Conservation (phyloP, 1,284 basidiomycete genomes). For the Boletus sp. region DNA sequence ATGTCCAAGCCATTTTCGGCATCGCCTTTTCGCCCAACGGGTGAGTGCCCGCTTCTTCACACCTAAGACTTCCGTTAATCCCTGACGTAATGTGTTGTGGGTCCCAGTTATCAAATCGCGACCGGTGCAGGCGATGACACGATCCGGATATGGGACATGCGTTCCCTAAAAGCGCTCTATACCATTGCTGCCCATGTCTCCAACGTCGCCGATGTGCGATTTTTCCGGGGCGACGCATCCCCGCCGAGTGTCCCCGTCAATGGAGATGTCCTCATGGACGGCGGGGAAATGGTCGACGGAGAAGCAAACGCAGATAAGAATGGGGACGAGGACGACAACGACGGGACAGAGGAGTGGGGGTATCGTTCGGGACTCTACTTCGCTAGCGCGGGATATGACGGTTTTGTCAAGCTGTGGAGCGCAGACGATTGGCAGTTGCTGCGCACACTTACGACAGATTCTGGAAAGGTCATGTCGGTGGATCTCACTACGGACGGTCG, state of each 20-base stretch:
- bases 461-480: conserved; percentile 97
- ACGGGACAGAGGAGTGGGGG: conserved; percentile 53
- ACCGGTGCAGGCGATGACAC: conserved; percentile 97
- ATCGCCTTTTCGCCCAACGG: conserved; percentile 96
- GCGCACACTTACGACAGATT: conserved; percentile 85
- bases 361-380: conserved; percentile 89
- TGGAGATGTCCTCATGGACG: conserved; percentile 38
- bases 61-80: no score
- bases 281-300: conserved; percentile 16
- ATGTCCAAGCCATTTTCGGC: conserved; percentile 89
- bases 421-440: conserved; percentile 97
- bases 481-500: conserved; percentile 83
- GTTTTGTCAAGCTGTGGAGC: conserved; percentile 93
- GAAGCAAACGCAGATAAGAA: conserved; percentile 27
- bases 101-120: conserved; percentile 85
- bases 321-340: conserved; percentile 28
- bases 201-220: conserved; percentile 92
- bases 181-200: conserved; percentile 96
- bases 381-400: conserved; percentile 92
- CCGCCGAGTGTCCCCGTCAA: conserved; percentile 30
- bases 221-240: conserved; percentile 67
- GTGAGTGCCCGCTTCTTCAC: no score
- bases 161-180: conserved; percentile 86
- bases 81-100: conserved; percentile 16
- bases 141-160: conserved; percentile 97